Base-by-base conservation (phyloP, 2,329 filamentous ascomycete species). In the Scorias spongiosa region DNA sequence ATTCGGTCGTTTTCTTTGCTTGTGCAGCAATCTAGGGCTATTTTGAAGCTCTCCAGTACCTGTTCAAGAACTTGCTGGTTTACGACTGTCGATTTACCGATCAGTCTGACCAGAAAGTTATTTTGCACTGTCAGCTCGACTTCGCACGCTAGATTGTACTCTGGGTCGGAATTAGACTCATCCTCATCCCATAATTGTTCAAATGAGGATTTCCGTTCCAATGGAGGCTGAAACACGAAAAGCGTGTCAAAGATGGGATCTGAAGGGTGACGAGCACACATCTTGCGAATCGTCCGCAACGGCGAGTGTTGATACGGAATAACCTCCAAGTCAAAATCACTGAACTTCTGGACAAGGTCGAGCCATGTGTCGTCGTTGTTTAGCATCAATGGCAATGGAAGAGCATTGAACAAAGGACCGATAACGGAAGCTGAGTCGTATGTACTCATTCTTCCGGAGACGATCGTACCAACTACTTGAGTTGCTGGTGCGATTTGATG, bases 361-460 rank as follows among this genome's bases (percentile, higher is more conserved):
- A 63, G 57, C 76, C 81, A 86, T 0, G 69, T 76, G 4, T 71
- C 65, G 0, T 61, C 55, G 0, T 59, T 49, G 6, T 62, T 48
- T 11, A 72, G 50, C 5, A 64, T 56, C 29, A 78, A 62, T 44
- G 75, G 70, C 57, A 82, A 86, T 0, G 88, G 86, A 1, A 95
- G 66, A 0, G 87, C 94, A 57, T 95, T 95, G 70, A 95, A 93
- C 15, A 95, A 65, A 0, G 89, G 88, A 0, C 88, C 89, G 37
- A 91, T 73, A 1, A 84, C 75, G 17, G 69, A 57, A 2, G 79
- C 72, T 2, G 69, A 68, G 7, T 80, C 71, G 10, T 86, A 63
- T 38, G 83, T 75, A 4, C 93, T 74, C 0, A 78, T 75, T 46
- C 88, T 74, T 1, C 88, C 89, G 6, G 87, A 91, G 0, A 84